Percentiles rank a stretch among this genome's conserved stretches.
phyloP scores from a whole-genome alignment of 257 asterid genomes.

The Ilex aquifolium region DNA sequence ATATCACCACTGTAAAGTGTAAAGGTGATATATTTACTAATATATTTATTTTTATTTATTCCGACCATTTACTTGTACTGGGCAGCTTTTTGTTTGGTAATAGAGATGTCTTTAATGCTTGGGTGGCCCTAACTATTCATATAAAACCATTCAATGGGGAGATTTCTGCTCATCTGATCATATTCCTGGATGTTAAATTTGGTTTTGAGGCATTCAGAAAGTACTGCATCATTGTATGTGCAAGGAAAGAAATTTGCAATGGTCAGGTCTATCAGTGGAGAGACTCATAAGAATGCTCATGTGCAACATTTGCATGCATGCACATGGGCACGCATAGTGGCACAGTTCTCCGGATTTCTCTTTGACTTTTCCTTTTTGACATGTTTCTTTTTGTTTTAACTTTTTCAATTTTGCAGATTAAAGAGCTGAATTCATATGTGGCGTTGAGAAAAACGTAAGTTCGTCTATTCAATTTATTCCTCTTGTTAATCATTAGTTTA shows the following conservation, averaged over 20 bases:
- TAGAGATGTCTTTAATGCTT: no score
- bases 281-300: neutral
- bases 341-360: neutral
- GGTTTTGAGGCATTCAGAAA: neutral
- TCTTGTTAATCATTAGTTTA: slow-evolving; percentile 7
- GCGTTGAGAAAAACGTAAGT: slow-evolving; percentile 96
- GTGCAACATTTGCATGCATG: neutral
- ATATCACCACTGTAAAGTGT: neutral
- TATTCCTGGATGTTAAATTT: neutral
- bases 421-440: slow-evolving; percentile 91
- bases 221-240: neutral
- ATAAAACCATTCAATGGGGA: neutral
- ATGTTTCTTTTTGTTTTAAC: neutral
- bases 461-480: slow-evolving; percentile 17
- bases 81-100: no score
- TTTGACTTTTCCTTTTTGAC: no score
- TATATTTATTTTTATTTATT: neutral
- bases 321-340: neutral
- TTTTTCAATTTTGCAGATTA: slow-evolving; percentile 57
- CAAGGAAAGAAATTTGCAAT: neutral
- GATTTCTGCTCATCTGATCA: neutral
- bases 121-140: neutral
- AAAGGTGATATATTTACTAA: neutral
- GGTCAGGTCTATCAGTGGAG: neutral
- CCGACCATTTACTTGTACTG: no score